A percentile compares a stretch with the other conserved stretches of the same genome.
phyloP scores from a whole-genome alignment of 2,329 filamentous ascomycete genomes.

The Zalaria sp. region DNA sequence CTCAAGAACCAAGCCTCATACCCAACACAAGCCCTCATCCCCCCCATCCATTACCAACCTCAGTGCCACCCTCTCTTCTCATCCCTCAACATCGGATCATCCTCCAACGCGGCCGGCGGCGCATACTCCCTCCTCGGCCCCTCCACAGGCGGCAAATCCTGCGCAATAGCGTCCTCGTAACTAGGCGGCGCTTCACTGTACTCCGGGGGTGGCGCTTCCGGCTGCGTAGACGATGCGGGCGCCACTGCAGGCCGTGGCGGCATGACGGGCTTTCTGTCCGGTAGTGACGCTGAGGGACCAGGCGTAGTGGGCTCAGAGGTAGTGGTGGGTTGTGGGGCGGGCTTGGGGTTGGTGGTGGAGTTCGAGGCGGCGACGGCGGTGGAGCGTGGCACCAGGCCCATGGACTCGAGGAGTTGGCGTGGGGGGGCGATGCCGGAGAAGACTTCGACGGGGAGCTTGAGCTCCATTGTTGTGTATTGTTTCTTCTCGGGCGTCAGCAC shows the following conservation, averaged over 20 bases:
- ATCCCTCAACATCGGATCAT: constrained; percentile 10
- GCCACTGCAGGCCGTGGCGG: neutral
- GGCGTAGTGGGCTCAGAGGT: neutral
- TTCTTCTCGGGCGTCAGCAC: constrained; percentile 9
- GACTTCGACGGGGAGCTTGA: constrained; percentile 66
- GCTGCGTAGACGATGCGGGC: neutral
- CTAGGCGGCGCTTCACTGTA: constrained; percentile 78
- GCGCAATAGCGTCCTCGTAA: constrained; percentile 85
- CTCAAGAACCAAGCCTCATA: no score
- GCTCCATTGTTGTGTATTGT: constrained; percentile 63
- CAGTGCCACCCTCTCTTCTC: constrained; percentile 17
- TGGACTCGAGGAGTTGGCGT: constrained; percentile 56
- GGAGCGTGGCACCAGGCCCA: constrained; percentile 18
- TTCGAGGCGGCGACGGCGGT: neutral
- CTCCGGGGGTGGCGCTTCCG: constrained; percentile 5
- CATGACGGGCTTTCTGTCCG: neutral
- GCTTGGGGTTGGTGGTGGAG: neutral
- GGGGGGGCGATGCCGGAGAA: constrained; percentile 83
- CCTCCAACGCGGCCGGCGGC: constrained; percentile 22
- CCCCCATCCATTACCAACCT: neutral
- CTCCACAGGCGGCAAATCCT: constrained; percentile 59
- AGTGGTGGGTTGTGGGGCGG: neutral
- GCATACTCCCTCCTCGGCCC: constrained; percentile 54
- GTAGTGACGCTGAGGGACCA: neutral
- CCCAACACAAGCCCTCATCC: no score